phyloP scores from a whole-genome alignment of 139 green algal species.

The Gonium pectorale region DNA sequence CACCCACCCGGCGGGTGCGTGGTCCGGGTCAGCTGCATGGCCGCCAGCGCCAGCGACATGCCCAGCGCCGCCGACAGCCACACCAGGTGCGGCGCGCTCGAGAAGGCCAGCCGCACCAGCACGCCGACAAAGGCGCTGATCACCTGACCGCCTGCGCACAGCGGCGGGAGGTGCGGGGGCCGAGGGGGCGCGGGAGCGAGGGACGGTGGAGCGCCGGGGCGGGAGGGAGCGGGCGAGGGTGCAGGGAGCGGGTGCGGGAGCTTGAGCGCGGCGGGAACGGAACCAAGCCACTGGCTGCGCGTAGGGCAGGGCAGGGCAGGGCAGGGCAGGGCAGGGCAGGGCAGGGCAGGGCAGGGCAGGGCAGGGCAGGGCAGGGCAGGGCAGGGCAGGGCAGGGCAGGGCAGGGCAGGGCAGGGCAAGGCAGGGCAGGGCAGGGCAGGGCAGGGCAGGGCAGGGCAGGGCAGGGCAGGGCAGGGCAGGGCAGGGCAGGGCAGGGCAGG shows the following conservation, averaged over 20 bases:
- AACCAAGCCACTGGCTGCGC: too few species aligned
- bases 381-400: too few species aligned
- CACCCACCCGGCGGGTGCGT: slow-evolving; percentile 58
- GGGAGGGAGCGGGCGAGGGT: neutral
- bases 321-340: too few species aligned
- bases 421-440: too few species aligned
- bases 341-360: too few species aligned
- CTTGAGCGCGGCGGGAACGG: too few species aligned
- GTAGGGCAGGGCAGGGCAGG: too few species aligned
- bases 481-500: too few species aligned
- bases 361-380: too few species aligned
- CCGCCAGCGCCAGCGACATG: slow-evolving; percentile 55
- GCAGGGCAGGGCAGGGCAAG: too few species aligned
- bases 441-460: too few species aligned
- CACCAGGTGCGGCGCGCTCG: slow-evolving; percentile 2
- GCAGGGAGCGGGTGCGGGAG: neutral
- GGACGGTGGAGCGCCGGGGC: neutral
- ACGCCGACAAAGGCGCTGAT: slow-evolving; percentile 55
- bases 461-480: too few species aligned
- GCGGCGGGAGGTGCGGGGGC: neutral
- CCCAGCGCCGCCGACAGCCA: slow-evolving; percentile 57
- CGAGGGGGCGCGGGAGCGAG: neutral
- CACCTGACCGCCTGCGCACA: slow-evolving; percentile 63
- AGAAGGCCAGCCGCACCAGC: slow-evolving; percentile 36
- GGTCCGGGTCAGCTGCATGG: slow-evolving; percentile 57